phyloP scores from a whole-genome alignment of 2,329 filamentous ascomycete species.

The Pseudovirgaria hyperparasitica region DNA sequence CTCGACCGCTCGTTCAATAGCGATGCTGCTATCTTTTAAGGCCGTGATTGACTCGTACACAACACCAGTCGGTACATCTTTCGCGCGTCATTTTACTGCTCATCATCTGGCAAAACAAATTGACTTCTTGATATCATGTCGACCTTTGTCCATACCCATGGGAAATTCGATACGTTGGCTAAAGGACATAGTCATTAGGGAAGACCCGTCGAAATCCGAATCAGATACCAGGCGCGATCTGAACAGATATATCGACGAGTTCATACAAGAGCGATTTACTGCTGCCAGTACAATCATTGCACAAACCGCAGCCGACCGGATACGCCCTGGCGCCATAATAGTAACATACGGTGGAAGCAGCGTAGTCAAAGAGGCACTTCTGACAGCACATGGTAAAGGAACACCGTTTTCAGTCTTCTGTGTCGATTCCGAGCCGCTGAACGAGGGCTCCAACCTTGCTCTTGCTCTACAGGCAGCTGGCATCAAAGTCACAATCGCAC shows the following conservation, averaged over 20 bases:
- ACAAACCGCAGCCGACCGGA: constrained; percentile 59
- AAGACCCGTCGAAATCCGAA: constrained; percentile 78
- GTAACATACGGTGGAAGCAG: constrained; percentile 79
- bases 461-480: constrained; percentile 56
- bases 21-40: constrained; percentile 81
- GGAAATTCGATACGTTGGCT: constrained; percentile 92
- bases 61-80: constrained; percentile 70
- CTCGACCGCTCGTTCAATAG: constrained; percentile 75
- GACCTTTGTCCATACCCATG: constrained; percentile 94
- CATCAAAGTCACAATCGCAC: constrained; percentile 67
- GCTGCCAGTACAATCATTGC: constrained; percentile 80
- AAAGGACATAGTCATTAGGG: constrained; percentile 78
- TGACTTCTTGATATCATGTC: constrained; percentile 81
- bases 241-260: constrained; percentile 70
- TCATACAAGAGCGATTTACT: constrained; percentile 81
- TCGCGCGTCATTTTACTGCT: constrained; percentile 81
- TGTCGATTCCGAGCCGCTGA: constrained; percentile 62
- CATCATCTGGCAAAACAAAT: constrained; percentile 92
- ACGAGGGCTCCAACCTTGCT: constrained; percentile 60
- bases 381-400: constrained; percentile 55
- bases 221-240: constrained; percentile 68
- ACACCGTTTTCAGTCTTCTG: constrained; percentile 74
- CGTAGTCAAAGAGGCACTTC: constrained; percentile 71
- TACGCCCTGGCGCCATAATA: constrained; percentile 67
- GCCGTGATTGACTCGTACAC: constrained; percentile 85